Percentiles rank a stretch among this genome's conserved stretches.
phyloP scores from a whole-genome alignment of 345 rosid genomes.

The Pistacia vera region DNA sequence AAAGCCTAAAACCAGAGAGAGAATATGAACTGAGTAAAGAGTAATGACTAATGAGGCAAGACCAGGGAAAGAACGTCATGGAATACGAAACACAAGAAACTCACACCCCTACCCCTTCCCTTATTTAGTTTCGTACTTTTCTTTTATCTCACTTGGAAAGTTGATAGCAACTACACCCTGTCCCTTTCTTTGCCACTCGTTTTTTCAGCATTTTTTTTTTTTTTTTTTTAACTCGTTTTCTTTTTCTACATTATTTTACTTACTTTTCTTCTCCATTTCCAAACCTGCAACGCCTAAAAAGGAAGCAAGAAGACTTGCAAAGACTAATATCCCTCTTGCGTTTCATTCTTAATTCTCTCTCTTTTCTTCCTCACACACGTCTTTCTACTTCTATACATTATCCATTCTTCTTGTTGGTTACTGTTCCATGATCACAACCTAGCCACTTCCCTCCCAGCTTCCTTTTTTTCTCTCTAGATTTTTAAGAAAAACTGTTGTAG shows the following conservation, averaged over 20 bases:
- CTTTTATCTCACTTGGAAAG: conserved; percentile 25
- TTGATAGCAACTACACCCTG: conserved; percentile 56
- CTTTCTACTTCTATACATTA: conserved; percentile 31
- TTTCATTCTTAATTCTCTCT: conserved; percentile 27
- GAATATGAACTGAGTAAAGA: no score
- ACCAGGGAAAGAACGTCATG: conserved; percentile 12
- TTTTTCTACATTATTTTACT: conserved; percentile 14
- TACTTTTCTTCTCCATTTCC: conserved; percentile 12
- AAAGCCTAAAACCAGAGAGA: not conserved
- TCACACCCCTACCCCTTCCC: not conserved
- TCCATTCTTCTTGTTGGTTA: conserved; percentile 23
- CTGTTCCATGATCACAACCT: not conserved
- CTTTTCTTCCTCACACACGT: not conserved
- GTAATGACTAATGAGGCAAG: not conserved
- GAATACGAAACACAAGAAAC: conserved; percentile 32
- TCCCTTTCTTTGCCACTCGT: conserved; percentile 56
- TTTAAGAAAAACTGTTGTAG: conserved; percentile 12
- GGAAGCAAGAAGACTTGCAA: conserved; percentile 31
- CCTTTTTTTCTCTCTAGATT: not conserved
- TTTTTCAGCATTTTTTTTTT: conserved; percentile 22
- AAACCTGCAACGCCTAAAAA: conserved; percentile 34
- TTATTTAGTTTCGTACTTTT: conserved; percentile 13
- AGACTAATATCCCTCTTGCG: conserved; percentile 7
- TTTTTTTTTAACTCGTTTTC: conserved; percentile 12
- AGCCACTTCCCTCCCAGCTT: not conserved